These are phyloP conservation scores for Mycena rosella DNA, from an alignment of 768 basidiomycete genomes.

Conservation along the genomic window DNA sequence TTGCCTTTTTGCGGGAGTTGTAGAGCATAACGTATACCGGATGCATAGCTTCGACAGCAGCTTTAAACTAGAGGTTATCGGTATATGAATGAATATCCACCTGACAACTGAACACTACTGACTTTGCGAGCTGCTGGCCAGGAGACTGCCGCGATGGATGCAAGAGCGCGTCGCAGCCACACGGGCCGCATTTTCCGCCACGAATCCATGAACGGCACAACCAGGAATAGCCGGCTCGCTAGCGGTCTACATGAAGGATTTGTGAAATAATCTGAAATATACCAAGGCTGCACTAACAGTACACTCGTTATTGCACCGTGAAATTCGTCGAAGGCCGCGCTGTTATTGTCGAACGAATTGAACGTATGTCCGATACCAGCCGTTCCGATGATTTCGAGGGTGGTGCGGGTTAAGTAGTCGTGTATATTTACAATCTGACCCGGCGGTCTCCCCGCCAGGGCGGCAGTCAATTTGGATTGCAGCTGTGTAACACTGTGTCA, in stretches of 20 bases:
- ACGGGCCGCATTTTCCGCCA: constrained; percentile 42
- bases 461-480: constrained; percentile 9
- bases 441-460: constrained; percentile 11
- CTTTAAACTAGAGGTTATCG: too few species aligned
- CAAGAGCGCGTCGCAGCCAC: constrained; percentile 40
- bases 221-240: constrained; percentile 40
- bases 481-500: constrained; percentile 11
- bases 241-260: constrained; percentile 22
- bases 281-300: too few species aligned
- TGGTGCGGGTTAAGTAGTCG: constrained; percentile 38
- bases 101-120: too few species aligned
- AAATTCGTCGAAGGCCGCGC: too few species aligned
- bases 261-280: background rate
- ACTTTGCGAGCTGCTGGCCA: constrained; percentile 35
- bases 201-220: constrained; percentile 42
- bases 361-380: constrained; percentile 40
- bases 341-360: constrained; percentile 32
- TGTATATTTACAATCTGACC: constrained; percentile 36
- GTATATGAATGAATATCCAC: too few species aligned
- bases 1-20: too few species aligned
- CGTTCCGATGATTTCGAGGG: constrained; percentile 42
- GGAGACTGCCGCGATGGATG: constrained; percentile 34
- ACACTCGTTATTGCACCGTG: too few species aligned
- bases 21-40: too few species aligned
- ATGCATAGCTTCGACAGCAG: too few species aligned